These are phyloP conservation scores for Wickerhamomyces bisporus DNA, from an alignment of 805 yeast genomes.

Conservation along the genomic window DNA sequence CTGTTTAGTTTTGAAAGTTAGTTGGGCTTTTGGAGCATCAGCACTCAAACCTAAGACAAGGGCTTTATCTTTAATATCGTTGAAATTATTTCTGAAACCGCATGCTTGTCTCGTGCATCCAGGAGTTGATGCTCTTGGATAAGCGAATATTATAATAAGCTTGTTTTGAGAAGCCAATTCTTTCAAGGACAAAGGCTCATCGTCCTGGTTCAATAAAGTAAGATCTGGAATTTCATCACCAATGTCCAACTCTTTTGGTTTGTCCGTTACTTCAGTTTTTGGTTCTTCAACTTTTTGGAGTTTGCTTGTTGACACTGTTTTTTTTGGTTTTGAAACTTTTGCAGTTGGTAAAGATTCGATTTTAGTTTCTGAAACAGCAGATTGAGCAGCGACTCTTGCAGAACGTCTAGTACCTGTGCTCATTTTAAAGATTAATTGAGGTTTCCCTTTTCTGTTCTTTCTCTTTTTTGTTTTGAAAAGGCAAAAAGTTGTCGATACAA, in stretches of 20 bases:
- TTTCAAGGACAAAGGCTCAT: constrained; percentile 48
- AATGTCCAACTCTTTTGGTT: constrained; percentile 28
- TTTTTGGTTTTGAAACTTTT: constrained; percentile 21
- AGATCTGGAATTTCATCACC: constrained; percentile 70
- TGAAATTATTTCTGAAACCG: constrained; percentile 72
- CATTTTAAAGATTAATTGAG: constrained; percentile 1
- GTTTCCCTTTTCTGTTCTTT: too few relatives aligned
- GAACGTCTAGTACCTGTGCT: constrained; percentile 14
- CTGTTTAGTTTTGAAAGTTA: constrained; percentile 68
- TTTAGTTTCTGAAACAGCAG: constrained; percentile 6
- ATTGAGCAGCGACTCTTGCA: constrained; percentile 11
- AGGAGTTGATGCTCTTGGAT: constrained; percentile 91
- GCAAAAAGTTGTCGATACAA: too few relatives aligned
- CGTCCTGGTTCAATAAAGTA: constrained; percentile 63
- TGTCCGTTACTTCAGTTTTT: neutral
- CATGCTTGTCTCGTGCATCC: constrained; percentile 96
- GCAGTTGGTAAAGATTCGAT: constrained; percentile 12
- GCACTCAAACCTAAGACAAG: constrained; percentile 78
- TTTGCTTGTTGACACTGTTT: neutral
- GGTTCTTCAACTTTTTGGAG: neutral
- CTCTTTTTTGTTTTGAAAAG: too few relatives aligned
- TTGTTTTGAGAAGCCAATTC: constrained; percentile 35
- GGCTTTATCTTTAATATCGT: constrained; percentile 47
- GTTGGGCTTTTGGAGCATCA: constrained; percentile 76
- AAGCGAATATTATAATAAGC: constrained; percentile 60